A percentile compares a stretch with the other conserved stretches of the same genome.
Evolutionary conservation across 371 early-diverging fungal species (phyloP).

Genomic region (Mucor piriformis): DNA sequence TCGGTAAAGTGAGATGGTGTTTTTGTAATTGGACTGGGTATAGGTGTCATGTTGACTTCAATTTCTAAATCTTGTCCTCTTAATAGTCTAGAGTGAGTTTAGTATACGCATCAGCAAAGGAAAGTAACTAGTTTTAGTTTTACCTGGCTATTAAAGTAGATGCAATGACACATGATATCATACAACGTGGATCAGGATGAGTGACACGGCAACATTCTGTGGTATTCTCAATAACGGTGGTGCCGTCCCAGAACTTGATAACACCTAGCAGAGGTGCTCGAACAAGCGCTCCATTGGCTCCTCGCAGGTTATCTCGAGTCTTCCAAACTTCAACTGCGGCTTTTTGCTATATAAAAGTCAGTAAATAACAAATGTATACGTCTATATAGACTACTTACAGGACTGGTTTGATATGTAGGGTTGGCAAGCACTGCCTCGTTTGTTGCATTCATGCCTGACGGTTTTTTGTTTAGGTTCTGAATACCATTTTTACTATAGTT

Average conservation of each 20-base stretch:
- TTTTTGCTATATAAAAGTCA: constrained; percentile 18
- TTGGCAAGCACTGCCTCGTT: constrained; percentile 53
- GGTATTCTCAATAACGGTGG: constrained; percentile 59
- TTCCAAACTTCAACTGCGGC: constrained; percentile 41
- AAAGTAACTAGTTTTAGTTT: not conserved
- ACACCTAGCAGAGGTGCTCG: constrained; percentile 61
- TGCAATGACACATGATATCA: constrained; percentile 60
- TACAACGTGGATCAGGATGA: constrained; percentile 71
- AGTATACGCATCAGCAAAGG: not conserved
- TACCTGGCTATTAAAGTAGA: constrained; percentile 64
- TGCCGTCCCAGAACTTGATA: constrained; percentile 68
- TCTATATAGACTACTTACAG: no score
- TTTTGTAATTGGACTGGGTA: constrained; percentile 14
- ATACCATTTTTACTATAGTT: constrained; percentile 57
- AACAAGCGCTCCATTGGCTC: constrained; percentile 69
- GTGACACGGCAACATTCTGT: constrained; percentile 63
- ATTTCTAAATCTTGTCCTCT: constrained; percentile 50
- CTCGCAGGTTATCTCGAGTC: constrained; percentile 29
- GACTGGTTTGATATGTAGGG: constrained; percentile 40
- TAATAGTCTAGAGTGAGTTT: constrained; percentile 26
- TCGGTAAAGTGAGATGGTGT: constrained; percentile 23
- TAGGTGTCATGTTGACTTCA: constrained; percentile 17
- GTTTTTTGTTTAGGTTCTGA: constrained; percentile 54
- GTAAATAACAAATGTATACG: constrained; percentile 1
- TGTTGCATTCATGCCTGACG: constrained; percentile 57